Base-by-base conservation (phyloP, 2,329 filamentous ascomycete species). In the Aspergillus thermomutatus region DNA sequence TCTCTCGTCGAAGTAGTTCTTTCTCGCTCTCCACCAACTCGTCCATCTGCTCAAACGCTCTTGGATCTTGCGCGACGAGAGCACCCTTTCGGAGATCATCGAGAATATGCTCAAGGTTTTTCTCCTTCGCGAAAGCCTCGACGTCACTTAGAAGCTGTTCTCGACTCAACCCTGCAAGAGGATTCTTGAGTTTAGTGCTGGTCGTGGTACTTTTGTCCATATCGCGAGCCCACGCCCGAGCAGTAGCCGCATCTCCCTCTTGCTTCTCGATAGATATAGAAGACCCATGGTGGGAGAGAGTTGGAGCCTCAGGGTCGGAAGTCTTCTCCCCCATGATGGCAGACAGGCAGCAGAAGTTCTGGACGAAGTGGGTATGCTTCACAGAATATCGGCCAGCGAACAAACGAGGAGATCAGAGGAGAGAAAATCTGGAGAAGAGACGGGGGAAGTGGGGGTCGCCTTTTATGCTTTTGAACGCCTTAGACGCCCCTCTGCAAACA, bases 21-120 rank as follows among this genome's bases (percentile, higher is more conserved):
- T 59, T 54, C 25, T 60, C 54, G 1, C 34, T 37, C 26, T 56
- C 57, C 2, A 53, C 46, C 37, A 58, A 43, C 9, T 83, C 81
- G 54, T 83, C 77, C 40, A 91, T 79, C 40, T 80, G 76, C 58
- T 90, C 87, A 69, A 82, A 90, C 26, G 79, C 77, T 14, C 77
- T 77, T 0, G 88, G 88, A 63, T 89, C 84, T 69, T 90, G 87
- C 3, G 90, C 89, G 19, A 92, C 82, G 9, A 92, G 79, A 2
- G 89, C 89, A 28, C 88, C 89, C 19, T 62, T 66, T 28, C 63
- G 65, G 10, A 69, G 55, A 27, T 68, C 54, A 14, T 75, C 73
- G 2, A 84, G 73, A 58, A 87, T 80, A 57, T 88, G 82, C 2
- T 76, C 73, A 31, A 92, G 78, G 21, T 80, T 79, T 62, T 88